phyloP scores from a whole-genome alignment of 73 alveolate species.

The Paramecium tetraurelia region DNA sequence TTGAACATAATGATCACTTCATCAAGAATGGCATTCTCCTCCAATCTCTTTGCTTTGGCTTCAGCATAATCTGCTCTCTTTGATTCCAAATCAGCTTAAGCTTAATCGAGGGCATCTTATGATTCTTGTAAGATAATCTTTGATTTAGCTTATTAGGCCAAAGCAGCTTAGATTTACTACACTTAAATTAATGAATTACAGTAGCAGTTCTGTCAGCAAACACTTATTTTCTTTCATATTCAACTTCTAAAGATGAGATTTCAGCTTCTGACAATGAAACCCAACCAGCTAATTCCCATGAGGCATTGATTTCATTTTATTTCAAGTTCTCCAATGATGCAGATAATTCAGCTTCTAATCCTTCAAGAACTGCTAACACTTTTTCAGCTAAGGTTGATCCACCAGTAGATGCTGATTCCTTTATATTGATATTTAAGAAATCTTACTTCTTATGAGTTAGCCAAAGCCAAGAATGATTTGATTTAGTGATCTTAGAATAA shows the following conservation, averaged over 20 bases:
- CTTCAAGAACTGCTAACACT: conserved; percentile 25
- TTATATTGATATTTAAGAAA: neutral
- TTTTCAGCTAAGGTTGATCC: conserved; percentile 20
- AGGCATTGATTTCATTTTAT: conserved; percentile 15
- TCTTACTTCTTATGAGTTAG: conserved; percentile 3
- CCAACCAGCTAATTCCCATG: conserved; percentile 56
- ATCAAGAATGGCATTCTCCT: conserved; percentile 34
- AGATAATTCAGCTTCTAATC: conserved; percentile 3
- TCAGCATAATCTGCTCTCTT: conserved; percentile 37
- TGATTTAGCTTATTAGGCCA: conserved; percentile 49
- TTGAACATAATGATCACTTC: conserved; percentile 42
- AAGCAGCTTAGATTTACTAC: conserved; percentile 42
- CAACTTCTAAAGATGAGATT: conserved; percentile 8
- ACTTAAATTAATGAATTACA: neutral
- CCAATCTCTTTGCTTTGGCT: conserved; percentile 32
- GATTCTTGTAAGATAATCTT: conserved; percentile 49
- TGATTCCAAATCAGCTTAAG: conserved; percentile 39
- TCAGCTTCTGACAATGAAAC: conserved; percentile 48
- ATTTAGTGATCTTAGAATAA: conserved; percentile 49
- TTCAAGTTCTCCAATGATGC: conserved; percentile 41
- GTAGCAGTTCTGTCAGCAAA: conserved; percentile 57
- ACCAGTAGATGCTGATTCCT: neutral
- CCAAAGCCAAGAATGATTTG: conserved; percentile 46
- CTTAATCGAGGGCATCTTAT: conserved; percentile 35
- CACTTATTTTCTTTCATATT: conserved; percentile 45